Percentiles rank a stretch among this genome's conserved stretches.
Evolutionary conservation across 2,329 filamentous ascomycete genomes (phyloP).

Genomic region (Ceratocystis eucalypticola): DNA sequence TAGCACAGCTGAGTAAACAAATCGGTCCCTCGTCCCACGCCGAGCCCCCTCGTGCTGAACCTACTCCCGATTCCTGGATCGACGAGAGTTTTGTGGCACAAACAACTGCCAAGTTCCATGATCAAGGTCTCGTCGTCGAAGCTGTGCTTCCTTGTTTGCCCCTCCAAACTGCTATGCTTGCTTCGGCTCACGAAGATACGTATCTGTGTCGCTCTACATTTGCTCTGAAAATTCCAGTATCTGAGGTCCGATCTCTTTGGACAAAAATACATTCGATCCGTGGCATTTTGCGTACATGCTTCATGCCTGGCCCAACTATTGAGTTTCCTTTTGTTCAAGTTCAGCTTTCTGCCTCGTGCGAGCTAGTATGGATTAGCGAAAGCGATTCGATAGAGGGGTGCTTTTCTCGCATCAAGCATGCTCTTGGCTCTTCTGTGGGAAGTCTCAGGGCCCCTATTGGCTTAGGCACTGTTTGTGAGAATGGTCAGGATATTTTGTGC

Average conservation of each 20-base stretch:
- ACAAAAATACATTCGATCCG: conserved; percentile 48
- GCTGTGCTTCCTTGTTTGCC: conserved; percentile 62
- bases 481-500: conserved; percentile 30
- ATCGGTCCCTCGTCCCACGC: not conserved
- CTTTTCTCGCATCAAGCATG: conserved; percentile 30
- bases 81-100: conserved; percentile 25
- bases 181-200: conserved; percentile 36
- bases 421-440: conserved; percentile 32
- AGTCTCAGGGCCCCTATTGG: conserved; percentile 34
- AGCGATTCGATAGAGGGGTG: conserved; percentile 27
- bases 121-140: conserved; percentile 28
- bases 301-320: conserved; percentile 49
- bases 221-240: conserved; percentile 38
- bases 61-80: conserved; percentile 19
- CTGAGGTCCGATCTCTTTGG: conserved; percentile 48
- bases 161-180: conserved; percentile 46
- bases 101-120: conserved; percentile 20
- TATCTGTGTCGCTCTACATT: conserved; percentile 66
- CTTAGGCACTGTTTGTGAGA: conserved; percentile 30
- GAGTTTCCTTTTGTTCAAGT: conserved; percentile 58
- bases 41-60: no score
- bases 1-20: conserved; percentile 42
- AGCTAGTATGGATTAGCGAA: conserved; percentile 30
- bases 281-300: conserved; percentile 64
- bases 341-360: conserved; percentile 39